Base-by-base conservation (phyloP, 2,329 filamentous ascomycete genomes). In the Celoporthe dispersa region DNA sequence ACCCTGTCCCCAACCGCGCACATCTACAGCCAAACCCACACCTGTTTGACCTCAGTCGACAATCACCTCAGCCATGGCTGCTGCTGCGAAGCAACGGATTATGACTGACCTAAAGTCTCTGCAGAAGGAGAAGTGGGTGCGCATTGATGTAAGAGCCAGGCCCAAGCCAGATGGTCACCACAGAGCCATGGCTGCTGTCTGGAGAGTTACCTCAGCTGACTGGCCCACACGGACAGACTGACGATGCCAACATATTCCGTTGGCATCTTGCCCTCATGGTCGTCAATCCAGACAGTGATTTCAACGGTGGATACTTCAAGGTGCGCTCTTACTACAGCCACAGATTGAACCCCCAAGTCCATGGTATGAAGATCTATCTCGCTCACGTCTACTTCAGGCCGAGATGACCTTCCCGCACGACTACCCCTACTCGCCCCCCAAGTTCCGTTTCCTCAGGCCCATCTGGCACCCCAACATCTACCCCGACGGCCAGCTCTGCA, bases 391-490 rank as follows among this genome's bases (percentile, higher is more conserved):
- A 41, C 16, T 67, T n/a, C 67, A 92, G 85, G 93, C 93, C 68
- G 90, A 92, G 76, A 96, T 99, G 91, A 89, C 86, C 31, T 98
- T 99, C 77, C 91, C 92, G 12, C 84, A 86, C 76, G 94, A 97
- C 76, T 99, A 98, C 80, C 96, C 96, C 0, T 97, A 93, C 83
- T 86, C 88, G 57, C 95, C 95, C 37, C 95, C 95, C 35, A 92
- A 91, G 68, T 98, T 99, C 85, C 91, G 91, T 73, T 98, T 99
- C 82, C 79, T 89, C 25, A 82, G 84, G 31, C 90, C 92, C 22
- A 91, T 98, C 73, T 94, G 90, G 82, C 95, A 99, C 80, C 95
- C 95, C 3, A 99, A 99, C 80, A 91, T 99, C 77, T 98, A 98
- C 82, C 83, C 89, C 7, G 93, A 98, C 79, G 95, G 95, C 76